phyloP scores from a whole-genome alignment of 2,329 filamentous ascomycete genomes.

The Stachybotrys elegans region DNA sequence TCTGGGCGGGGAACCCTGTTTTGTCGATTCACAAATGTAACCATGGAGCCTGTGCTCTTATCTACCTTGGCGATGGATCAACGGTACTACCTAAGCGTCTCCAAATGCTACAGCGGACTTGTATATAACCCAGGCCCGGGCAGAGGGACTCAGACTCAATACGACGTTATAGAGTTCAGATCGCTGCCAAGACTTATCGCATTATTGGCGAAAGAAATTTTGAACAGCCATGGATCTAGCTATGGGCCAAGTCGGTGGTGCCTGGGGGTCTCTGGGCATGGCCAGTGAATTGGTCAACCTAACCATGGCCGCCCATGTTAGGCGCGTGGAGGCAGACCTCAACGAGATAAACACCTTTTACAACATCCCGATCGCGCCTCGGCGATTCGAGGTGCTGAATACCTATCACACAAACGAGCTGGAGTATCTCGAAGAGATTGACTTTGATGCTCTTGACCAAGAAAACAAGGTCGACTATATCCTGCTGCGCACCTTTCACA shows the following conservation, averaged over 20 bases:
- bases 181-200: too few relatives aligned
- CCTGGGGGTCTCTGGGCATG: background rate
- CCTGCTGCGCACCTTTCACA: conserved; percentile 27
- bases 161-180: too few relatives aligned
- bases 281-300: conserved; percentile 8
- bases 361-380: conserved; percentile 35
- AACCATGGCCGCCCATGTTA: conserved; percentile 31
- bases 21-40: too few relatives aligned
- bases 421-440: conserved; percentile 9
- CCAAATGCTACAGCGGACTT: too few relatives aligned
- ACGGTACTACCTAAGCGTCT: too few relatives aligned
- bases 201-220: too few relatives aligned
- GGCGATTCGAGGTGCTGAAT: conserved; percentile 28
- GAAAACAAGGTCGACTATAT: conserved; percentile 40
- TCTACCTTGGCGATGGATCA: too few relatives aligned
- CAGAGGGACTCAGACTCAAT: too few relatives aligned
- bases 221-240: background rate
- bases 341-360: conserved; percentile 38
- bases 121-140: too few relatives aligned
- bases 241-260: background rate
- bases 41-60: too few relatives aligned
- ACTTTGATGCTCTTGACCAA: conserved; percentile 20
- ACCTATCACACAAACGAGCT: conserved; percentile 35
- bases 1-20: too few relatives aligned
- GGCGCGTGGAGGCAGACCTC: conserved; percentile 35